Evolutionary conservation across 2,329 filamentous ascomycete genomes (phyloP), one percentile per base, ranked within the genome.

Genomic region (Elsinoe necatrix): DNA sequence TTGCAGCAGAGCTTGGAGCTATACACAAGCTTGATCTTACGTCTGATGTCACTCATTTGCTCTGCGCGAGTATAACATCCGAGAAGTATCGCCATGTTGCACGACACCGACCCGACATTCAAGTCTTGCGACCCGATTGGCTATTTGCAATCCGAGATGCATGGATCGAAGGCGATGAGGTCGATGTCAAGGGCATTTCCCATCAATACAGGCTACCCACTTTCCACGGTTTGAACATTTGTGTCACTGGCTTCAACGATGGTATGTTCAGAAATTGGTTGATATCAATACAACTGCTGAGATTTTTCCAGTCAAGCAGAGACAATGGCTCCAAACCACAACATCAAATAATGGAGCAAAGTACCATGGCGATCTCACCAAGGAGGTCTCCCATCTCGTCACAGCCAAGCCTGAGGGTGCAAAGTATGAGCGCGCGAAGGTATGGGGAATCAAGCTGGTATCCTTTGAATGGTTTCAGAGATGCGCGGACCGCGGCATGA

Each of bases 61-160:
- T 98, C 61, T 89, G 95, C 60, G 93, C 91, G 69, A 85, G 87
- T 65, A 87, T 89, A 65, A 82, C 92, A 68, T 97, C 92, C 0
- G 83, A 87, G 51, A 98, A 98, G 71, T 98, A 98, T 73, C 86
- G 85, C 70, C 95, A 95, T 76, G 92, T 97, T 66, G 93, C 92
- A 55, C 88, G 85, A 67, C 87, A 92, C 69, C 82, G 93, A 54
- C 83, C 86, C 48, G 93, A 98, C 66, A 85, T 98, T 66, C 84
- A 83, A 67, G 85, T 90, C 51, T 84, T 98, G 74, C 81, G 81
- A 42, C 81, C 85, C n/a, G 80, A 82, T 65, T 98, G 90, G 88
- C 80, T 98, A 51, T 84, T 92, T 57, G 87, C 86, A 14, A 80
- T 96, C 16, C 80, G 87, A 23, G 77, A 85, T 23, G 76, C 84